Evolutionary conservation across 352 stramenopile genomes (phyloP).

Genomic region (Globisporangium heterothallicum): DNA sequence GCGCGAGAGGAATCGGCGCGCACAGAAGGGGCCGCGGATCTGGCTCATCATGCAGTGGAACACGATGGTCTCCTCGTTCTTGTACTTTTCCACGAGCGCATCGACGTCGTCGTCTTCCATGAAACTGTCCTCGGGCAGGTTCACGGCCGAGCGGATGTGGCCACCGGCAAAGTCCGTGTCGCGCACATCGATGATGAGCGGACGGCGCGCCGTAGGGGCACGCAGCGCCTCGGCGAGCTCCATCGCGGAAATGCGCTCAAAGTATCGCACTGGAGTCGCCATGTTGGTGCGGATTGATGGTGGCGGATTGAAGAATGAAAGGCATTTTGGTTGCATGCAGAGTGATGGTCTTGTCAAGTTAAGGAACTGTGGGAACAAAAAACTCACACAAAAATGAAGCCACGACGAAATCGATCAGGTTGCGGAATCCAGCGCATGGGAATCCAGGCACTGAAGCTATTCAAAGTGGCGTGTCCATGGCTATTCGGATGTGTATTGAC

Average conservation of each 20-base stretch:
- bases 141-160: constrained; percentile 73
- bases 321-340: not conserved
- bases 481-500: no score
- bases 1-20: constrained; percentile 64
- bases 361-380: no score
- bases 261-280: constrained; percentile 27
- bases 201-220: constrained; percentile 21
- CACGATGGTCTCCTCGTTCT: constrained; percentile 58
- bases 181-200: constrained; percentile 72
- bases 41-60: constrained; percentile 90
- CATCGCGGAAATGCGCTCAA: constrained; percentile 36
- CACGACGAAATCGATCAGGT: no score
- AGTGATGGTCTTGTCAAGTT: not conserved
- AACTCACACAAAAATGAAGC: no score
- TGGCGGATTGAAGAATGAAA: not conserved
- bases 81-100: constrained; percentile 58
- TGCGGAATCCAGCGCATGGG: no score
- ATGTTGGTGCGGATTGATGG: constrained; percentile 3
- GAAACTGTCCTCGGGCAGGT: constrained; percentile 75
- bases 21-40: constrained; percentile 74
- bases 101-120: constrained; percentile 80
- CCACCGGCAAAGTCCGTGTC: constrained; percentile 67
- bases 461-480: no score
- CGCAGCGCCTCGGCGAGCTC: constrained; percentile 57
- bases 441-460: no score